A percentile compares a stretch with the other conserved stretches of the same genome.
phyloP scores from a whole-genome alignment of 2,329 filamentous ascomycete genomes.

The Apiospora marii region DNA sequence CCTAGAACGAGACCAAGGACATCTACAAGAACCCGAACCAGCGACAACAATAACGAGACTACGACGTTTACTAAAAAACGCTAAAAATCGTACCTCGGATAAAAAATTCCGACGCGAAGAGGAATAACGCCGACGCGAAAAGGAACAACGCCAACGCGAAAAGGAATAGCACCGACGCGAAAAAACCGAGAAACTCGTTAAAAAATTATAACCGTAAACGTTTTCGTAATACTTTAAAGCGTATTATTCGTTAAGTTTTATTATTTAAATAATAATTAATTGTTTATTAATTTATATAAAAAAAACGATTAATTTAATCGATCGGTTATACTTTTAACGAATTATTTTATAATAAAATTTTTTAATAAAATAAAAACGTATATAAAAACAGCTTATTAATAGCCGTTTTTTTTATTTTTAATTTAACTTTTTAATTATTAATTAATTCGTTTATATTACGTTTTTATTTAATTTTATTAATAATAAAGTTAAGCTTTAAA shows the following conservation, averaged over 20 bases:
- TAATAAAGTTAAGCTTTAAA: conserved; percentile 44
- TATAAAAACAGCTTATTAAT: conserved; percentile 41
- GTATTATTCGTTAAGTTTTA: conserved; percentile 43
- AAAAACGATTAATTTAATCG: conserved; percentile 42
- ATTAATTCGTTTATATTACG: conserved; percentile 45
- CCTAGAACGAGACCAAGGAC: too few species aligned
- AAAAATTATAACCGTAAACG: conserved; percentile 33
- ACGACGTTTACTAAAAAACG: not conserved
- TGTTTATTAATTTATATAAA: conserved; percentile 43
- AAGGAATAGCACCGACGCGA: conserved; percentile 37
- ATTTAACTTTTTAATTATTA: conserved; percentile 40
- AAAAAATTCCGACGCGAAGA: conserved; percentile 26
- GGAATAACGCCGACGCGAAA: too few species aligned
- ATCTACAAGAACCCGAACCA: too few species aligned
- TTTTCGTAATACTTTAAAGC: conserved; percentile 43
- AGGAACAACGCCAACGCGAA: too few species aligned
- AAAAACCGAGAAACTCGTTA: conserved; percentile 31
- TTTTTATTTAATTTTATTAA: conserved; percentile 43
- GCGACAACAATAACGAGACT: not conserved
- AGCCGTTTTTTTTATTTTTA: conserved; percentile 38
- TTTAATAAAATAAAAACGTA: conserved; percentile 37
- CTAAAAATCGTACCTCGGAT: not conserved
- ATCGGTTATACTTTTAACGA: conserved; percentile 44
- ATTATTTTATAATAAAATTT: conserved; percentile 49
- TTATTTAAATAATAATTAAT: conserved; percentile 43